A percentile compares a stretch with the other conserved stretches of the same genome.
Conservation (phyloP, 1,284 basidiomycete species). For the Psilocybe mexicana region DNA sequence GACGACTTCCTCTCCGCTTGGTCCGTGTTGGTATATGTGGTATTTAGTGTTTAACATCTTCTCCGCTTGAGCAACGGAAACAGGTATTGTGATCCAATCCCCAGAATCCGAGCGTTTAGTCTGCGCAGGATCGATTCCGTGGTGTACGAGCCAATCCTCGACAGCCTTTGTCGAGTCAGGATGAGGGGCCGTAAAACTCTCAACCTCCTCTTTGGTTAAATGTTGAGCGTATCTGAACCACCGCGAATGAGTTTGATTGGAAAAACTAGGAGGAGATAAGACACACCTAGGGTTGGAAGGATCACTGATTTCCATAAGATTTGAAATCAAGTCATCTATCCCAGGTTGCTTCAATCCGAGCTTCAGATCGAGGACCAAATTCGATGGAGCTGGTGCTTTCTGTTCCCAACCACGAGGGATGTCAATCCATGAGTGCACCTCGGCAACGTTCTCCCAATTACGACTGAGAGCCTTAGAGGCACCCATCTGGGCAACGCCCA, state of each 20-base stretch:
- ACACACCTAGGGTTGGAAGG: conserved; percentile 51
- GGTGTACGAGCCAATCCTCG: conserved; percentile 56
- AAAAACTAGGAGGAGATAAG: no score
- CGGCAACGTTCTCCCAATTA: conserved; percentile 53
- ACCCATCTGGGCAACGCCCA: conserved; percentile 27
- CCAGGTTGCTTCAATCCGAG: conserved; percentile 56
- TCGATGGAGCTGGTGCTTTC: conserved; percentile 45
- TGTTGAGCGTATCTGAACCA: conserved; percentile 51
- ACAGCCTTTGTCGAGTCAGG: conserved; percentile 48
- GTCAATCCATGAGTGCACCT: conserved; percentile 59
- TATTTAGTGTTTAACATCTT: conserved; percentile 57
- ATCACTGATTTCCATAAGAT: conserved; percentile 62
- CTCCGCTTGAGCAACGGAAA: conserved; percentile 61
- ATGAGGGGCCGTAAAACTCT: conserved; percentile 52
- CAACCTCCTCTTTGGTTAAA: conserved; percentile 58
- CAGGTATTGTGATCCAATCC: conserved; percentile 56
- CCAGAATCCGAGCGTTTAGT: conserved; percentile 45
- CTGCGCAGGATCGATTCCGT: conserved; percentile 41
- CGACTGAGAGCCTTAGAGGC: conserved; percentile 29
- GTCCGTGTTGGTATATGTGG: conserved; percentile 50
- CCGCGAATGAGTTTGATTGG: conserved; percentile 24
- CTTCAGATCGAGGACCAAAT: conserved; percentile 50
- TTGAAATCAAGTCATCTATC: conserved; percentile 50
- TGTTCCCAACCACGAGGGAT: conserved; percentile 56
- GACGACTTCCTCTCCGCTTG: conserved; percentile 47